Conservation (phyloP, 2,329 filamentous ascomycete genomes). For the Alternaria viburni region DNA sequence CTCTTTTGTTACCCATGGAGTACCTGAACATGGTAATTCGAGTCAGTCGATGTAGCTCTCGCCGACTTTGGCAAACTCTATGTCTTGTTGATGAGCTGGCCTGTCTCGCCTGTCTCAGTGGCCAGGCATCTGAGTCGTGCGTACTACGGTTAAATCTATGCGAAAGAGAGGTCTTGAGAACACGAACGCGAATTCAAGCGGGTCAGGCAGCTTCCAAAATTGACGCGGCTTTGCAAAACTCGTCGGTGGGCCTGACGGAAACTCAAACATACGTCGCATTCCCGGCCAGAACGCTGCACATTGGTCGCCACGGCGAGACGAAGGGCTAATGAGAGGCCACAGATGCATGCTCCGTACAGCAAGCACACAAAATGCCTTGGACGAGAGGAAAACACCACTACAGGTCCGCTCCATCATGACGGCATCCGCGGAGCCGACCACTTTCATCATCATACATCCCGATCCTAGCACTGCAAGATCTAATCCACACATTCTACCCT, state of each 20-base stretch:
- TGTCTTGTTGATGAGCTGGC: slow-evolving; percentile 1
- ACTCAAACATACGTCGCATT: not conserved
- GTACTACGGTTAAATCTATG: slow-evolving; percentile 1
- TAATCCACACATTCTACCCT: slow-evolving; percentile 5
- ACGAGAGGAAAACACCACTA: not conserved
- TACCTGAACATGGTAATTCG: slow-evolving; percentile 6
- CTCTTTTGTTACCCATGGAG: not conserved
- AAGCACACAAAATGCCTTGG: not conserved
- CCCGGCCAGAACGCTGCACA: not conserved
- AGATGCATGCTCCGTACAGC: not conserved
- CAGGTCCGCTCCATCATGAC: not conserved
- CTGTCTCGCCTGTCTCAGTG: not conserved
- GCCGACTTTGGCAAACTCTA: not conserved
- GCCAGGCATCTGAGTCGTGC: slow-evolving; percentile 9
- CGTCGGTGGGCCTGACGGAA: not conserved
- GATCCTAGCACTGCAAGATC: slow-evolving; percentile 4
- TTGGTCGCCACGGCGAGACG: not conserved
- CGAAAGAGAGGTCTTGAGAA: slow-evolving; percentile 9
- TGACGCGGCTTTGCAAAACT: not conserved
- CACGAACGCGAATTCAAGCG: slow-evolving; percentile 9
- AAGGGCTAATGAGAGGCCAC: not conserved
- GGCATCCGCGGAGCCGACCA: not conserved
- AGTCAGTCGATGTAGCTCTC: slow-evolving; percentile 9
- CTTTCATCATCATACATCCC: slow-evolving; percentile 5
- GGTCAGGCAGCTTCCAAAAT: not conserved